A percentile compares a stretch with the other conserved stretches of the same genome.
These are phyloP conservation scores for Trapa bicornis DNA, from an alignment of 345 rosid genomes.

Conservation along the genomic window DNA sequence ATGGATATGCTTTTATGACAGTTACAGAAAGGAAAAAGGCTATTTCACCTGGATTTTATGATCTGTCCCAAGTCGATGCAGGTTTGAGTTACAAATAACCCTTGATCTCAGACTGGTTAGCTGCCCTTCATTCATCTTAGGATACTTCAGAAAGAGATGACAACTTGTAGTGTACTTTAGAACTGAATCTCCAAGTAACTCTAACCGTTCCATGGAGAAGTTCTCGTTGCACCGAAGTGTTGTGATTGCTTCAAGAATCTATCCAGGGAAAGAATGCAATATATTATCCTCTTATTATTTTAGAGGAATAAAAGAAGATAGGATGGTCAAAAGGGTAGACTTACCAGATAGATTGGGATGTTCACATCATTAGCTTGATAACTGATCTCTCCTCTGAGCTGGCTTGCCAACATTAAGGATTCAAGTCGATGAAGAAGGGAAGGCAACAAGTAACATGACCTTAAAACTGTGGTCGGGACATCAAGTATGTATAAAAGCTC, in stretches of 20 bases:
- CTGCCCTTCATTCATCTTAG: constrained; percentile 58
- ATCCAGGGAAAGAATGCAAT: constrained; percentile 8
- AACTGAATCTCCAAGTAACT: constrained; percentile 91
- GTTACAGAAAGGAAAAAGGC: background rate
- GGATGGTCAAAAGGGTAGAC: constrained; percentile 9
- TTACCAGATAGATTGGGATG: constrained; percentile 54
- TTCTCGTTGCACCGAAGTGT: constrained; percentile 54
- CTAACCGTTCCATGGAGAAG: constrained; percentile 93
- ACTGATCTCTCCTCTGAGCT: constrained; percentile 72
- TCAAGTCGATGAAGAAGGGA: constrained; percentile 76
- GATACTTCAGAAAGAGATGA: constrained; percentile 55
- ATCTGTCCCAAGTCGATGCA: constrained; percentile 49
- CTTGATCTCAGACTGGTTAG: constrained; percentile 30
- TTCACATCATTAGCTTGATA: constrained; percentile 26
- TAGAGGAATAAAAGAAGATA: constrained; percentile 3
- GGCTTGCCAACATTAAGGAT: constrained; percentile 76
- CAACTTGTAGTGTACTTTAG: constrained; percentile 72
- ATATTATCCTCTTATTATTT: background rate
- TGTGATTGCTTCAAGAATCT: constrained; percentile 81
- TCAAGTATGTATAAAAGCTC: constrained; percentile 59
- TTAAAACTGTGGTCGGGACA: constrained; percentile 29
- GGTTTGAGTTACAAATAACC: constrained; percentile 52
- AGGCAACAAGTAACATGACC: constrained; percentile 64
- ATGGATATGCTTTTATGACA: background rate
- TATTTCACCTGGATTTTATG: constrained; percentile 52